Evolutionary conservation across 23 red algal species (phyloP), one percentile per base, ranked within the genome.

Genomic region (Pyropia haitanensis): DNA sequence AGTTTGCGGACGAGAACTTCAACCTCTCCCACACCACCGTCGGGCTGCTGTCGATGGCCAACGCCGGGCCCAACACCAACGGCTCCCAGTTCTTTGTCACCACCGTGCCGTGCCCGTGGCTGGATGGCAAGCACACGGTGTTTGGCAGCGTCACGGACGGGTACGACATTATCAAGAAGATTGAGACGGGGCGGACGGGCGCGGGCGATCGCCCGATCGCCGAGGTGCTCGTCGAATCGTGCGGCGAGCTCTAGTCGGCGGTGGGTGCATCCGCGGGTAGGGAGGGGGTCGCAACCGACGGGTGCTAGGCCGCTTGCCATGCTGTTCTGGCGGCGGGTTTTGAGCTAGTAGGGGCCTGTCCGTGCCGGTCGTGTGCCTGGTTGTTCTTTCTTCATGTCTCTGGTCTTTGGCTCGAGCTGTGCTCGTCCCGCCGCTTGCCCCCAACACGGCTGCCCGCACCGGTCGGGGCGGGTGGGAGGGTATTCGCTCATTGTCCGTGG

Each of bases 71-170:
- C 6, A 88, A 88, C 49, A 95, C 90, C 24, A 95, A 95, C 39
- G 90, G 90, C 34, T 83, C 77, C n/a, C 90, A 95, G 63, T 86
- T 95, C 44, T 95, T 95, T 21, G 71, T 95, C 22, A 88, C 81
- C 19, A 91, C 87, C 18, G 87, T 91, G 18, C 76, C 64, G 31
- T 75, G 68, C 22, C 63, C 63, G 2, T 89, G 85, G 85, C 28
- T 89, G 27, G 85, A 89, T 19, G 92, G 92, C 10, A 83, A 56
- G 27, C 92, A 96, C 56, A 85, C 90, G 21, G 92, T 96, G 10
- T 96, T 96, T 59, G 92, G 92, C 6, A 61, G 80, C 53, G 84
- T 96, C 14, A 39, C 87, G 4, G 80, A 73, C 22, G 92, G 92
- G 0, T 87, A 87, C 72, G 92, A 96, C 56, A 49, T 96, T 16